These are phyloP conservation scores for Xylariaceae sp. DNA, from an alignment of 2,329 filamentous ascomycete species.

Conservation along the genomic window DNA sequence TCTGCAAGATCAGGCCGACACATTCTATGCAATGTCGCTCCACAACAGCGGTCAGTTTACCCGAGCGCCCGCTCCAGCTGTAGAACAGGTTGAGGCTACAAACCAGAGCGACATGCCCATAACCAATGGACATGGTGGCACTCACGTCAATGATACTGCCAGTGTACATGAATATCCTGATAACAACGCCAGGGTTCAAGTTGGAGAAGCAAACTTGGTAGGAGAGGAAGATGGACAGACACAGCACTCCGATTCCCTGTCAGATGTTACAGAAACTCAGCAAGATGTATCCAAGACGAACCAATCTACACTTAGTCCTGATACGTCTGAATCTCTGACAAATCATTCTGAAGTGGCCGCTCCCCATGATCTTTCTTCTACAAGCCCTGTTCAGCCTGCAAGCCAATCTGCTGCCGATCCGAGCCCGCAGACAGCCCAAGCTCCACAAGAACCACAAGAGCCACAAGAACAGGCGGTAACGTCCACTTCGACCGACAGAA, in stretches of 20 bases:
- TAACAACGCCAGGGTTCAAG: conserved; percentile 37
- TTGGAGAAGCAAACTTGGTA: conserved; percentile 30
- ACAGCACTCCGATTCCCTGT: conserved; percentile 51
- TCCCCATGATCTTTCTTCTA: conserved; percentile 19
- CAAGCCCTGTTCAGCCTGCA: conserved; percentile 24
- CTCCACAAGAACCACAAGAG: conserved; percentile 33
- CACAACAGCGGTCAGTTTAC: conserved; percentile 31
- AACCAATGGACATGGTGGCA: conserved; percentile 4
- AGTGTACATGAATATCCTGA: conserved; percentile 20
- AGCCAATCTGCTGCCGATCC: conserved; percentile 34
- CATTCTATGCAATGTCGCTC: conserved; percentile 48
- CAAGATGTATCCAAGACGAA: conserved; percentile 49
- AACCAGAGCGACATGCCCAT: conserved; percentile 9
- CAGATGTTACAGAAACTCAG: conserved; percentile 38
- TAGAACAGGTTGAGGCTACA: not conserved
- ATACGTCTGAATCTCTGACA: conserved; percentile 21
- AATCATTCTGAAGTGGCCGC: conserved; percentile 17
- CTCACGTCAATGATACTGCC: not conserved
- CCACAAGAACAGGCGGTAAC: conserved; percentile 27
- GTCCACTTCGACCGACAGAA: conserved; percentile 4
- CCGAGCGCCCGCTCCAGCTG: conserved; percentile 10
- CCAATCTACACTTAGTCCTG: conserved; percentile 22
- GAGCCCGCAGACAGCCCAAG: conserved; percentile 25
- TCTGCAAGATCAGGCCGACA: conserved; percentile 57
- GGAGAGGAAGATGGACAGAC: conserved; percentile 53